Conservation (phyloP, 345 rosid species). For the Acer campestre region DNA sequence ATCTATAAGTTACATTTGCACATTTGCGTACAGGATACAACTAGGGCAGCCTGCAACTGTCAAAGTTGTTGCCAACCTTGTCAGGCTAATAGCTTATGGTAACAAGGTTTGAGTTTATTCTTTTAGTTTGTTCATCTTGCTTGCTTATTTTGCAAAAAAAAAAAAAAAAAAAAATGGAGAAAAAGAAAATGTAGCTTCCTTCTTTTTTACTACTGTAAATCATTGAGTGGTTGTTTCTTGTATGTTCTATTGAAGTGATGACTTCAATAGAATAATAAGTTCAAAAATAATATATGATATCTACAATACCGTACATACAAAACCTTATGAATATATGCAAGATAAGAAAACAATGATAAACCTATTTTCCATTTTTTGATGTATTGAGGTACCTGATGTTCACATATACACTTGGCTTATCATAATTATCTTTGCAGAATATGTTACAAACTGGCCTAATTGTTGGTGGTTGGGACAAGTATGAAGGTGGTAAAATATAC, state of each 20-base stretch:
- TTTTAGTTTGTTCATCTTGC: neutral
- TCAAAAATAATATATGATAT: neutral
- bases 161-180: neutral
- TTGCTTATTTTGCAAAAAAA: neutral
- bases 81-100: conserved; percentile 74
- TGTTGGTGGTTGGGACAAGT: conserved; percentile 98
- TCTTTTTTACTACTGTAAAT: neutral
- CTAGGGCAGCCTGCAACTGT: conserved; percentile 97
- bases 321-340: neutral
- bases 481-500: conserved; percentile 93
- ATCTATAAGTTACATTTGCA: neutral
- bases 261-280: neutral
- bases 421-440: conserved; percentile 48
- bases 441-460: conserved; percentile 92
- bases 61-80: conserved; percentile 96
- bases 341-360: neutral
- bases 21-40: conserved; percentile 61
- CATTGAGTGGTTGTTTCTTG: no score
- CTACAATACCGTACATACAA: neutral
- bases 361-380: neutral
- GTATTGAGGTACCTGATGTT: conserved; percentile 2
- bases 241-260: no score
- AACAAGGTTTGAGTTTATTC: conserved; percentile 65
- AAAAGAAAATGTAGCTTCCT: neutral
- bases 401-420: neutral